phyloP scores from a whole-genome alignment of 306 rosid genomes.

The Mimosa pudica region DNA sequence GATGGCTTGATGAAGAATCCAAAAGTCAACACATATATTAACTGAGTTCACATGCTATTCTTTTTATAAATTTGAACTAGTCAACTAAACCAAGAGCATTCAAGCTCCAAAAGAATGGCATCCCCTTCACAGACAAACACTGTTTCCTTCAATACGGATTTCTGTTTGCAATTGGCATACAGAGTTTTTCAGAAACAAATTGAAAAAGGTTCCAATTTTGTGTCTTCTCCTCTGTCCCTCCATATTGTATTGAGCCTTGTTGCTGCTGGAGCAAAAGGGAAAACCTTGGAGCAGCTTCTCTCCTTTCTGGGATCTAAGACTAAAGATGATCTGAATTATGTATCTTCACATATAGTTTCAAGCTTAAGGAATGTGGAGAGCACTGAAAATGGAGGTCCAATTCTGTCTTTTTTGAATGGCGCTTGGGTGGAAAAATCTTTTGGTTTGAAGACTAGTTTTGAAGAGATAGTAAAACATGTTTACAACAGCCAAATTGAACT shows the following conservation, averaged over 20 bases:
- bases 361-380: not conserved
- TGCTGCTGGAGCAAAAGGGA: not conserved
- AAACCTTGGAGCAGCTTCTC: not conserved
- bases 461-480: not conserved
- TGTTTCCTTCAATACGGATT: constrained; percentile 6
- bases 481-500: constrained; percentile 8
- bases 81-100: not conserved
- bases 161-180: constrained; percentile 21
- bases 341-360: not conserved
- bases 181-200: constrained; percentile 13
- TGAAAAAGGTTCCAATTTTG: constrained; percentile 20
- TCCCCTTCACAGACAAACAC: not conserved
- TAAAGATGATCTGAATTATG: not conserved
- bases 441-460: constrained; percentile 18
- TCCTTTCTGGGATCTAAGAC: not conserved
- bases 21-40: not conserved
- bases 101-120: not conserved
- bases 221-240: constrained; percentile 7
- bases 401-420: not conserved
- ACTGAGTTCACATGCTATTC: not conserved
- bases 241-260: not conserved
- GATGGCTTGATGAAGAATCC: not conserved
- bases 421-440: constrained; percentile 25
- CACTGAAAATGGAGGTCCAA: not conserved
- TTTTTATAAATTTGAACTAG: not conserved